Base-by-base conservation (phyloP, 2,329 filamentous ascomycete species). In the Sordariomycetes sp. region DNA sequence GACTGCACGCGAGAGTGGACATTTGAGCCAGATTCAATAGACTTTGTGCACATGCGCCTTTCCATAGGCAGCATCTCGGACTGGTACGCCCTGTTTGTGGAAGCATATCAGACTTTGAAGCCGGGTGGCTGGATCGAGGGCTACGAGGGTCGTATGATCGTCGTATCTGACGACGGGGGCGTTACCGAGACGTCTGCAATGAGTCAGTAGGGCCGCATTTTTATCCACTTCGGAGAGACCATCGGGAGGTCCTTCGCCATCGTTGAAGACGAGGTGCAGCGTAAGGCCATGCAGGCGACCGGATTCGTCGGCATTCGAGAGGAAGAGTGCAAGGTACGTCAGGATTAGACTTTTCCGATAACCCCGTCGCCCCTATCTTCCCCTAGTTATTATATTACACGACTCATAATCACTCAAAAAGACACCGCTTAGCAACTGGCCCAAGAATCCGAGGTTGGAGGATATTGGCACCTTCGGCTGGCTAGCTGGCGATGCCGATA, bases 31-130 rank as follows among this genome's bases (percentile, higher is more conserved):
- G 64, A 74, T 42, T 64, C 74, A 61, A 75, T 84, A 62, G 81
- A 85, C 67, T 78, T 78, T 59, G 75, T 86, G 57, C 82, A 85
- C 66, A 75, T 79, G 2, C 75, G 79, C 2, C 64, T 80, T 62
- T 74, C 86, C 68, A 71, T 74, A 2, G 84, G 83, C 22, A 74
- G 76, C 52, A 77, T 85, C 60, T 67, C 71, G 1, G 76, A 82
- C 61, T 86, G 82, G 70, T 70, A 73, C 20, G 68, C 74, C 12
- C 68, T 86, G 6, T 76, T 85, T 59, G 66, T 67, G 15, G 77
- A 80, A 58, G 67, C 75, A 0, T 79, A 68, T 60, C 67, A 68
- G 56, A 75, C 81, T 59, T 66, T 82, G 20, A 77, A 76, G 60
- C 66, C 66, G 0, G 67, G 68, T 1, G 68, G 67, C 15, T 70